Conservation (phyloP, 1,284 basidiomycete genomes). For the Trichosporon asahii region DNA sequence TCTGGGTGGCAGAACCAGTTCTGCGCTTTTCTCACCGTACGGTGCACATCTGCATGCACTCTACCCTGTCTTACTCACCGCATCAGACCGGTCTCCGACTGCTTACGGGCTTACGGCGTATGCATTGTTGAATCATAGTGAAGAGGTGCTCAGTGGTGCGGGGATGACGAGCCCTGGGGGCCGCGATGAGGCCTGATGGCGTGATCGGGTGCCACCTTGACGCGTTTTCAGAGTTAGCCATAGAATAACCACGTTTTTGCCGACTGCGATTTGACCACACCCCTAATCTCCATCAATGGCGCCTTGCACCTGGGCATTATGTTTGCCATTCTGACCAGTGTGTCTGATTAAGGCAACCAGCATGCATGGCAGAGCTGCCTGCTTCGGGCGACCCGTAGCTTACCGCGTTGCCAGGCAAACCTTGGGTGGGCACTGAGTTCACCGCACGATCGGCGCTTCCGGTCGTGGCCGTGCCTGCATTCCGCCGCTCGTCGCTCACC, state of each 20-base stretch:
- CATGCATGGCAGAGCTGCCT: neutral
- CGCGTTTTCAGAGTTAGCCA: neutral
- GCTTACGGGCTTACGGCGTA: neutral
- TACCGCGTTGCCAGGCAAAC: neutral
- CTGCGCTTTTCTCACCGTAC: neutral
- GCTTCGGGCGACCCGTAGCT: neutral
- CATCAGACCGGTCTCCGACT: neutral
- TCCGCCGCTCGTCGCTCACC: neutral
- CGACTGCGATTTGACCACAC: slow-evolving; percentile 2
- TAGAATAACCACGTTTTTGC: neutral
- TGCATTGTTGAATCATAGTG: slow-evolving; percentile 3
- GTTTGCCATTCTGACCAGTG: neutral
- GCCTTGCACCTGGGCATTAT: neutral
- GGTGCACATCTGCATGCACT: neutral
- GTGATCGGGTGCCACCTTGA: slow-evolving; percentile 7
- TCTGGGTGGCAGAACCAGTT: neutral
- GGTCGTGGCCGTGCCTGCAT: neutral
- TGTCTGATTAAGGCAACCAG: neutral
- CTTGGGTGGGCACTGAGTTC: neutral
- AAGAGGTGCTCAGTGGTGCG: slow-evolving; percentile 7
- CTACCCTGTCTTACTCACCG: neutral
- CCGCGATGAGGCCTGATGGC: slow-evolving; percentile 8
- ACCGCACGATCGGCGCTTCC: neutral
- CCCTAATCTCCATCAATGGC: neutral
- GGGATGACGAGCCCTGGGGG: neutral